These are phyloP conservation scores for Fusarium brevicatenulatum DNA, from an alignment of 2,329 filamentous ascomycete genomes.

Conservation along the genomic window DNA sequence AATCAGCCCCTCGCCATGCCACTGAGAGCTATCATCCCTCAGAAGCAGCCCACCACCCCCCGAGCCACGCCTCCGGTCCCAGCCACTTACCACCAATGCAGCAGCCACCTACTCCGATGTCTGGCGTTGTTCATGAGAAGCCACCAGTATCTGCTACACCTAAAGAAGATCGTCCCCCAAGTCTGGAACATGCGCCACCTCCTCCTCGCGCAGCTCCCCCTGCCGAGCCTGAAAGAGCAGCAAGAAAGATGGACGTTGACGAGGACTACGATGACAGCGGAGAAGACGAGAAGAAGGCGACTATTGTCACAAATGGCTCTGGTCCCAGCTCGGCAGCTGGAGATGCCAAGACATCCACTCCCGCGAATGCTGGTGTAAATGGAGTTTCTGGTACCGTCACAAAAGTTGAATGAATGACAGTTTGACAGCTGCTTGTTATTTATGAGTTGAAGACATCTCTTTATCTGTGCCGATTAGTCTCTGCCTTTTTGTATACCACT, in stretches of 20 bases:
- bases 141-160: slow-evolving; percentile 46
- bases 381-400: slow-evolving; percentile 53
- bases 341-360: slow-evolving; percentile 62
- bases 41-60: slow-evolving; percentile 83
- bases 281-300: slow-evolving; percentile 80
- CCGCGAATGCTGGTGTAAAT: slow-evolving; percentile 60
- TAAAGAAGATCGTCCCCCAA: slow-evolving; percentile 69
- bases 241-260: slow-evolving; percentile 95
- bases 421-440: slow-evolving; percentile 22
- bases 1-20: slow-evolving; percentile 74
- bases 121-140: slow-evolving; percentile 62
- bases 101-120: slow-evolving; percentile 62
- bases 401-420: slow-evolving; percentile 57
- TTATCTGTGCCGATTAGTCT: slow-evolving; percentile 36
- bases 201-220: slow-evolving; percentile 60
- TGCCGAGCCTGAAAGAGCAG: slow-evolving; percentile 80
- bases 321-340: slow-evolving; percentile 59
- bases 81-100: slow-evolving; percentile 72
- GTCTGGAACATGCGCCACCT: slow-evolving; percentile 46
- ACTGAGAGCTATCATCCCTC: slow-evolving; percentile 90
- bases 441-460: slow-evolving; percentile 41
- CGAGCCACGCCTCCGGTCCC: slow-evolving; percentile 63
- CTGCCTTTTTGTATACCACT: slow-evolving; percentile 41
- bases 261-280: slow-evolving; percentile 97
- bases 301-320: slow-evolving; percentile 54